Conservation (phyloP, 1,284 basidiomycete species). For the Psilocybe mexicana region DNA sequence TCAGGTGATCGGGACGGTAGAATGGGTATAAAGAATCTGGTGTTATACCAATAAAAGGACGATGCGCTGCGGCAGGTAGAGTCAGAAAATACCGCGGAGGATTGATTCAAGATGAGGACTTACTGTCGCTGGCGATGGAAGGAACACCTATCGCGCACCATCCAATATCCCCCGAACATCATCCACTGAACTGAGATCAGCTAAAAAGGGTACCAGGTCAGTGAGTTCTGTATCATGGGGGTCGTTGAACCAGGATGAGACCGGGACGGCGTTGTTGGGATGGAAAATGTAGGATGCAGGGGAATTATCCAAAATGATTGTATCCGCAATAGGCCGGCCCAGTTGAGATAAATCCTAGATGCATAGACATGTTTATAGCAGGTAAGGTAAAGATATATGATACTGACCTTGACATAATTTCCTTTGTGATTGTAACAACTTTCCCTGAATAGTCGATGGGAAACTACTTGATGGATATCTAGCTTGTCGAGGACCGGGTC, state of each 20-base stretch:
- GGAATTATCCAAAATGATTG: constrained; percentile 98
- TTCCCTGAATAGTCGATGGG: constrained; percentile 97
- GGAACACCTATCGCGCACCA: constrained; percentile 60
- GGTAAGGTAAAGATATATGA: constrained; percentile 6
- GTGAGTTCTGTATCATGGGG: constrained; percentile 97
- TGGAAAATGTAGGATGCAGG: constrained; percentile 99
- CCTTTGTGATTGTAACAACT: constrained; percentile 99
- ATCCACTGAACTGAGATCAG: constrained; percentile 82
- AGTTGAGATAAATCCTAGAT: constrained; percentile 92
- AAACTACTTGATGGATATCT: constrained; percentile 88
- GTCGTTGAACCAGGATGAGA: constrained; percentile 99
- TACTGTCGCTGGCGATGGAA: constrained; percentile 9
- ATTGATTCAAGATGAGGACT: background rate
- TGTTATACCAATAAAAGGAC: constrained; percentile 32
- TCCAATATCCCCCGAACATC: constrained; percentile 94
- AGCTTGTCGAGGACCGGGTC: constrained; percentile 98
- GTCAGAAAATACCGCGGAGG: background rate
- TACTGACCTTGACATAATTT: constrained; percentile 93
- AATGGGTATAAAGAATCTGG: constrained; percentile 39
- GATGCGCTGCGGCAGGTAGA: background rate
- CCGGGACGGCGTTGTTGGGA: constrained; percentile 97
- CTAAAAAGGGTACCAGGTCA: constrained; percentile 91
- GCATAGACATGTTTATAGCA: constrained; percentile 5
- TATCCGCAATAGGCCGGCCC: constrained; percentile 88
- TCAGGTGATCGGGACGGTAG: background rate